Percentiles rank a stretch among this genome's conserved stretches.
These are phyloP conservation scores for Ogataea ramenticola DNA, from an alignment of 805 yeast species.

Conservation along the genomic window DNA sequence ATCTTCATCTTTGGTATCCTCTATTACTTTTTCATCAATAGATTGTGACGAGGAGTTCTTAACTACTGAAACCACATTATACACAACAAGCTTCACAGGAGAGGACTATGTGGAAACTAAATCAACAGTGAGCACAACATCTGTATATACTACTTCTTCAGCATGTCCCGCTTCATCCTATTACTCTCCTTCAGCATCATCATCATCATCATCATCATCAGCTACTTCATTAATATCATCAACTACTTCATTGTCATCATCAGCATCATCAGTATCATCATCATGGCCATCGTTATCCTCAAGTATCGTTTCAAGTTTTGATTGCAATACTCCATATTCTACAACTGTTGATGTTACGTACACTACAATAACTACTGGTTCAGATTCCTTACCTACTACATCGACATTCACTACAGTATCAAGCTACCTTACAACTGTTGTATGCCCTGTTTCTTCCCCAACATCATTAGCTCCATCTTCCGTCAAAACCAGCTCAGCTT, in stretches of 20 bases:
- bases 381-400: not conserved
- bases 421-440: not conserved
- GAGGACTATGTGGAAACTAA: not conserved
- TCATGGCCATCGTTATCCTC: too few species aligned
- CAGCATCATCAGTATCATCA: not conserved
- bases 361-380: not conserved
- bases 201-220: conserved; percentile 3
- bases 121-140: not conserved
- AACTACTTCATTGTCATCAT: not conserved
- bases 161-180: not conserved
- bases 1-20: too few species aligned
- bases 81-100: too few species aligned
- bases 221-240: not conserved
- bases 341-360: not conserved
- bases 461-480: not conserved
- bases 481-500: not conserved
- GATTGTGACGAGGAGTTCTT: too few species aligned
- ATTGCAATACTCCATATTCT: not conserved
- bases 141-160: not conserved
- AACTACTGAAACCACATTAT: too few species aligned
- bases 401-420: not conserved
- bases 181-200: not conserved
- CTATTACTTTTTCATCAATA: too few species aligned
- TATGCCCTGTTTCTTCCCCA: not conserved
- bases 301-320: not conserved